Evolutionary conservation across 768 basidiomycete species (phyloP).

Genomic region (Dacryopinax spathularia): DNA sequence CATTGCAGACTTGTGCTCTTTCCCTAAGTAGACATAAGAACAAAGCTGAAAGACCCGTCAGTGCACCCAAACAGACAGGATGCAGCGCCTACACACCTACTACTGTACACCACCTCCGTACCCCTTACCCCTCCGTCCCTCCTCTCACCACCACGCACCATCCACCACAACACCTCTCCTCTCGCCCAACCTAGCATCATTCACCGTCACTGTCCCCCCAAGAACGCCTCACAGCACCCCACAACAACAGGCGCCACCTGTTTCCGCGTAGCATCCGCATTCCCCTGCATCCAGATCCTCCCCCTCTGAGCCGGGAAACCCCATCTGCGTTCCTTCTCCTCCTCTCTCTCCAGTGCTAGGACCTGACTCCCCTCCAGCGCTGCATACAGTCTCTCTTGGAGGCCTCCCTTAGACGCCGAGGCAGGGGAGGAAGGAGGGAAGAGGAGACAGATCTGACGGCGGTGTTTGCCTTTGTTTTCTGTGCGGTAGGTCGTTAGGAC

Average conservation of each 20-base stretch:
- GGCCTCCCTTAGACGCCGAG: slow-evolving; percentile 23
- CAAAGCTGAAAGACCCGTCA: too few species aligned
- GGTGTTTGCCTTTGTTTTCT: slow-evolving; percentile 38
- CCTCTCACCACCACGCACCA: too few species aligned
- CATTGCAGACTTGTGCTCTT: too few species aligned
- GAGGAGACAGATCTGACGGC: slow-evolving; percentile 54
- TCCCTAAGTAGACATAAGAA: too few species aligned
- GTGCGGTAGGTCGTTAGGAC: slow-evolving; percentile 61
- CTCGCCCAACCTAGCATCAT: too few species aligned
- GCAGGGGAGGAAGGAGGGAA: too few species aligned
- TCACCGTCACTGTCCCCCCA: not conserved
- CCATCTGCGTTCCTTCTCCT: slow-evolving; percentile 19
- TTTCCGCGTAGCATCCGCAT: slow-evolving; percentile 49
- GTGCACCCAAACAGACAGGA: too few species aligned
- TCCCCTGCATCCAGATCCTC: slow-evolving; percentile 51
- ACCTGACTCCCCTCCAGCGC: slow-evolving; percentile 45
- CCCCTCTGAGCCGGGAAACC: slow-evolving; percentile 19
- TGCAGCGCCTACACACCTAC: too few species aligned
- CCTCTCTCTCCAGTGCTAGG: slow-evolving; percentile 36
- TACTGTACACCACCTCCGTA: too few species aligned
- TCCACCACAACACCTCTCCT: too few species aligned
- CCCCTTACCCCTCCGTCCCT: too few species aligned
- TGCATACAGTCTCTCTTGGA: slow-evolving; percentile 39
- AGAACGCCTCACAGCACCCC: not conserved
- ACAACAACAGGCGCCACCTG: slow-evolving; percentile 46